These are phyloP conservation scores for Insectozyma bohioensis DNA, from an alignment of 1,139 yeast genomes.

Conservation along the genomic window DNA sequence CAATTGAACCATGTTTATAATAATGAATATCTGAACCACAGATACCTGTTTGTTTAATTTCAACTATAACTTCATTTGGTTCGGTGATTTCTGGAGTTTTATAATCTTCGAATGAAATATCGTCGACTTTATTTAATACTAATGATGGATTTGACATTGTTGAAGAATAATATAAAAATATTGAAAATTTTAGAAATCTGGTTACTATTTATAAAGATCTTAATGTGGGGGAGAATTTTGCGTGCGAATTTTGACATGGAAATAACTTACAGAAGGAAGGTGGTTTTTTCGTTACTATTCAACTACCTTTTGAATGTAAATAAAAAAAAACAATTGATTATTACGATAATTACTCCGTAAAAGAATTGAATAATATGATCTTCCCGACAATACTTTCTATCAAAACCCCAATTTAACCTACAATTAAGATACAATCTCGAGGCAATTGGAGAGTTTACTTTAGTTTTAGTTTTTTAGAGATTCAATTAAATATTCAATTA, in stretches of 20 bases:
- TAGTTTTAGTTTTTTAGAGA: too few relatives aligned
- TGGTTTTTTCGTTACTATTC: too few relatives aligned
- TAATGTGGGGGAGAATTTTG: conserved; percentile 1
- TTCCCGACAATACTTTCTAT: too few relatives aligned
- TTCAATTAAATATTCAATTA: too few relatives aligned
- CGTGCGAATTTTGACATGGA: too few relatives aligned
- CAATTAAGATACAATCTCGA: too few relatives aligned
- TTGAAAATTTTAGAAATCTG: neutral
- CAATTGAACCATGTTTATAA: conserved; percentile 77
- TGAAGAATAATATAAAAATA: neutral
- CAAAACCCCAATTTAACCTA: too few relatives aligned
- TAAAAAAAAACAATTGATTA: neutral
- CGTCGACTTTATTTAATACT: conserved; percentile 63
- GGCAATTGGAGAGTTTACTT: too few relatives aligned
- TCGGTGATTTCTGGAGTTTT: conserved; percentile 62
- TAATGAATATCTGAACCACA: conserved; percentile 90
- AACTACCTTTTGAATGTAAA: too few relatives aligned
- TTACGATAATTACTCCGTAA: conserved; percentile 2
- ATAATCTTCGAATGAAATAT: conserved; percentile 63
- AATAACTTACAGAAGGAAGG: too few relatives aligned
- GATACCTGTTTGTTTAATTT: conserved; percentile 75
- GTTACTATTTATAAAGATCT: neutral
- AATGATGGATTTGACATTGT: conserved; percentile 56
- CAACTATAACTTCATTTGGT: conserved; percentile 70
- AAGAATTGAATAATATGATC: too few relatives aligned